phyloP scores from a whole-genome alignment of 1,284 basidiomycete genomes.

The Exsudoporus floridanus region DNA sequence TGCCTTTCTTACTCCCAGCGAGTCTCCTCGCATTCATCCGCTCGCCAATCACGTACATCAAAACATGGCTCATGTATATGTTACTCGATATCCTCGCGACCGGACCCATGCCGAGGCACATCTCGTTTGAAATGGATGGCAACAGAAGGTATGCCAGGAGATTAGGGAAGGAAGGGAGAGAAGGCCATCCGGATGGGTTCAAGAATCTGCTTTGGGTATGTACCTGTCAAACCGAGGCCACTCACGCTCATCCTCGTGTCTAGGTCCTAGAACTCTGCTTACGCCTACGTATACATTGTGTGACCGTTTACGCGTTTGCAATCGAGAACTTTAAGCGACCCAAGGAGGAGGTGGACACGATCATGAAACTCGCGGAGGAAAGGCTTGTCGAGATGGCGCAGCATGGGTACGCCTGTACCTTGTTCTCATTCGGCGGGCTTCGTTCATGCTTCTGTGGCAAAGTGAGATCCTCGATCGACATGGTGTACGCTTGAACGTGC shows the following conservation, averaged over 20 bases:
- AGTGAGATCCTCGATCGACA: constrained; percentile 80
- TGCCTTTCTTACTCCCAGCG: constrained; percentile 2
- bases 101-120: constrained; percentile 88
- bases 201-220: constrained; percentile 76
- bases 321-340: constrained; percentile 98
- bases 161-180: constrained; percentile 58
- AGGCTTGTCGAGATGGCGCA: constrained; percentile 80
- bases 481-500: constrained; percentile 81
- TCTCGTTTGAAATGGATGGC: constrained; percentile 98
- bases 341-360: constrained; percentile 79
- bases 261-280: constrained; percentile 86
- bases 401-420: constrained; percentile 63
- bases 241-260: background rate
- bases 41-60: constrained; percentile 16
- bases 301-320: constrained; percentile 94
- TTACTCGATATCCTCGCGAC: constrained; percentile 66
- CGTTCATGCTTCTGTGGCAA: background rate
- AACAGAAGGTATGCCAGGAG: constrained; percentile 90
- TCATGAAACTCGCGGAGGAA: constrained; percentile 86
- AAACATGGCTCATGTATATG: constrained; percentile 30
- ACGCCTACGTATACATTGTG: constrained; percentile 72
- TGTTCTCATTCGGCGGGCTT: background rate
- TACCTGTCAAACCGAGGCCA: constrained; percentile 8
- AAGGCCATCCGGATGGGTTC: constrained; percentile 90
- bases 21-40: constrained; percentile 16